Evolutionary conservation across 202 grass and related monocot genomes (phyloP).

Genomic region (Setaria viridis): DNA sequence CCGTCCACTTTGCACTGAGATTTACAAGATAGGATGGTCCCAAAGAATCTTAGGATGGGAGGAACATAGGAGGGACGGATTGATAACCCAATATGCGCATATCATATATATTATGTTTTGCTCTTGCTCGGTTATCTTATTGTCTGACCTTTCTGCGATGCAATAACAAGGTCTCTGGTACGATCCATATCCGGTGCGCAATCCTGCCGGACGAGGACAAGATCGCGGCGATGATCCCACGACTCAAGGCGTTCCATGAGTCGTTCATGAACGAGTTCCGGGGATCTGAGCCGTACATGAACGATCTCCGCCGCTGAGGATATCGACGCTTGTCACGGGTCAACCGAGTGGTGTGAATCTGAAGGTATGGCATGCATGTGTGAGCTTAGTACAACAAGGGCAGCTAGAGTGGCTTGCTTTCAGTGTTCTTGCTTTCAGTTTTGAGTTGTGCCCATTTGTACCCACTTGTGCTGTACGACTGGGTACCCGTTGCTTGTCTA

Average conservation of each 20-base stretch:
- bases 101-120: no score
- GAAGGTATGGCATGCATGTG: background rate
- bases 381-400: no score
- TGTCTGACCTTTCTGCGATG: conserved; percentile 2
- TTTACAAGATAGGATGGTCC: background rate
- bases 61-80: no score
- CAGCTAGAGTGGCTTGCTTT: background rate
- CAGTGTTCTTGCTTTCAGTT: background rate
- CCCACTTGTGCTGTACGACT: background rate
- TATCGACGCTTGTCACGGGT: background rate
- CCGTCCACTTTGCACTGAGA: background rate
- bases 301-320: conserved; percentile 1
- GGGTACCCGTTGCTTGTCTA: background rate
- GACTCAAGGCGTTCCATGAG: conserved; percentile 66
- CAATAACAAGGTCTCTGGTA: conserved; percentile 42
- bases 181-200: conserved; percentile 65
- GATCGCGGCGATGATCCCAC: conserved; percentile 53
- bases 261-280: conserved; percentile 74
- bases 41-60: no score
- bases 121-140: background rate
- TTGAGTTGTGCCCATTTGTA: background rate
- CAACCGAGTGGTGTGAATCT: background rate
- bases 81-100: no score
- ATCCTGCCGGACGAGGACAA: conserved; percentile 61
- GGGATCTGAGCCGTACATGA: background rate